These are phyloP conservation scores for Kodamaea plutei DNA, from an alignment of 1,139 yeast species.

Conservation along the genomic window DNA sequence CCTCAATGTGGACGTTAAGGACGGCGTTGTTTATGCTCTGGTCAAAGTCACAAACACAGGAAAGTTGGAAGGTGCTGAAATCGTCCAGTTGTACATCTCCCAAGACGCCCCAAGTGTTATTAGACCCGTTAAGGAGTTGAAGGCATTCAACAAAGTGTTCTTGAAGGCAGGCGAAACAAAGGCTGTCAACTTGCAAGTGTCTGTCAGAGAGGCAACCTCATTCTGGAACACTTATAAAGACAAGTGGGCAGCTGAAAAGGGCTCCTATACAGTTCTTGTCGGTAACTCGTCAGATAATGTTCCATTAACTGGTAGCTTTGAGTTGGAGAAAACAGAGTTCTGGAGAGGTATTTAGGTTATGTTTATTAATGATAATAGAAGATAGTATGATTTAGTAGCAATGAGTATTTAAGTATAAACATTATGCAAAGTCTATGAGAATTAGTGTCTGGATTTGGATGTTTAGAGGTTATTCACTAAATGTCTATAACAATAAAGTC, in stretches of 20 bases:
- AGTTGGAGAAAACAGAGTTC: slow-evolving; percentile 8
- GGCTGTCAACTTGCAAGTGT: slow-evolving; percentile 31
- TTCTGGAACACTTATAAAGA: slow-evolving; percentile 48
- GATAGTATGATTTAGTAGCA: too few relatives aligned
- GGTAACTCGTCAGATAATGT: slow-evolving; percentile 34
- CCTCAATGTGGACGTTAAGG: slow-evolving; percentile 12
- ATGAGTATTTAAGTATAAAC: too few relatives aligned
- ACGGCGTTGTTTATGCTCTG: slow-evolving; percentile 15
- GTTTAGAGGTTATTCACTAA: too few relatives aligned
- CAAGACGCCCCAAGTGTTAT: slow-evolving; percentile 37
- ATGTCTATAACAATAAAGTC: too few relatives aligned
- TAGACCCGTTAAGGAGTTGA: slow-evolving; percentile 56
- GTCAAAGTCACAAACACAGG: slow-evolving; percentile 45
- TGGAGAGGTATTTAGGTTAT: slow-evolving; percentile 11
- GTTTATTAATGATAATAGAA: too few relatives aligned
- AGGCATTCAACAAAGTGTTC: slow-evolving; percentile 48
- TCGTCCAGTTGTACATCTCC: slow-evolving; percentile 43
- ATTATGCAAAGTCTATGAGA: too few relatives aligned
- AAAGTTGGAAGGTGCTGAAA: slow-evolving; percentile 40
- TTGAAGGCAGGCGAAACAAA: slow-evolving; percentile 39
- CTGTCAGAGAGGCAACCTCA: slow-evolving; percentile 49
- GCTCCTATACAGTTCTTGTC: slow-evolving; percentile 45
- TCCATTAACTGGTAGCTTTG: slow-evolving; percentile 10
- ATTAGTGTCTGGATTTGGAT: too few relatives aligned
- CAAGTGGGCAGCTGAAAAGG: slow-evolving; percentile 51